Percentiles rank a stretch among this genome's conserved stretches.
phyloP scores from a whole-genome alignment of 768 basidiomycete genomes.

The Lactifluus rugatus region DNA sequence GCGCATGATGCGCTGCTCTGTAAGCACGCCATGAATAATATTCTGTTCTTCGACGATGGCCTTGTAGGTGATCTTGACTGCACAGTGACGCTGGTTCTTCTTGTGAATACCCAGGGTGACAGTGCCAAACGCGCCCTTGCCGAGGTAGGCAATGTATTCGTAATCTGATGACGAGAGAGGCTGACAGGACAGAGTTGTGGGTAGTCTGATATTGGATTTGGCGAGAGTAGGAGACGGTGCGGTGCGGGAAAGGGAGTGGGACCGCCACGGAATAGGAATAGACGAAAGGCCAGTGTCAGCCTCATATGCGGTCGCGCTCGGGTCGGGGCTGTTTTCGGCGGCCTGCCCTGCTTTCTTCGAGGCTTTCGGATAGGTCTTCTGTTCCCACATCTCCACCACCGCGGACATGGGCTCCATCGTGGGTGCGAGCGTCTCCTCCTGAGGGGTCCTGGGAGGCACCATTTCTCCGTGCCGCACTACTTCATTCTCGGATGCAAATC shows the following conservation, averaged over 20 bases:
- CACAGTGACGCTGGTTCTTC: conserved; percentile 9
- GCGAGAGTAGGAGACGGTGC: neutral
- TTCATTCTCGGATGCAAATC: neutral
- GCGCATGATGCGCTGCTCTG: conserved; percentile 4
- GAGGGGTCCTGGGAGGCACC: neutral
- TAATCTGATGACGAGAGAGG: conserved; percentile 8
- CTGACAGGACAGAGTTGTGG: neutral
- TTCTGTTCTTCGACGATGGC: neutral
- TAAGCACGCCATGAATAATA: conserved; percentile 1
- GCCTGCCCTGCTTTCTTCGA: neutral
- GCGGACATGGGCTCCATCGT: conserved; percentile 4
- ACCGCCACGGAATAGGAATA: neutral
- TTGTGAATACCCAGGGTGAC: conserved; percentile 21
- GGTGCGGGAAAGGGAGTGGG: neutral
- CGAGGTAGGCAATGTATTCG: conserved; percentile 6
- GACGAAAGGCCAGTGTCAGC: too few relatives aligned
- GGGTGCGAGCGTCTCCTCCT: neutral
- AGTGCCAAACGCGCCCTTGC: conserved; percentile 11
- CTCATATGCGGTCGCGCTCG: too few relatives aligned
- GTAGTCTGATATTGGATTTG: too few relatives aligned
- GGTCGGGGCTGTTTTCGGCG: too few relatives aligned
- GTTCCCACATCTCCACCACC: neutral
- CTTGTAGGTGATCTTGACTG: conserved; percentile 22
- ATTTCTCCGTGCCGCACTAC: neutral
- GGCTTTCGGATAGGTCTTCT: neutral